These are phyloP conservation scores for Penicillium sp. DNA, from an alignment of 2,329 filamentous ascomycete species.

Conservation along the genomic window DNA sequence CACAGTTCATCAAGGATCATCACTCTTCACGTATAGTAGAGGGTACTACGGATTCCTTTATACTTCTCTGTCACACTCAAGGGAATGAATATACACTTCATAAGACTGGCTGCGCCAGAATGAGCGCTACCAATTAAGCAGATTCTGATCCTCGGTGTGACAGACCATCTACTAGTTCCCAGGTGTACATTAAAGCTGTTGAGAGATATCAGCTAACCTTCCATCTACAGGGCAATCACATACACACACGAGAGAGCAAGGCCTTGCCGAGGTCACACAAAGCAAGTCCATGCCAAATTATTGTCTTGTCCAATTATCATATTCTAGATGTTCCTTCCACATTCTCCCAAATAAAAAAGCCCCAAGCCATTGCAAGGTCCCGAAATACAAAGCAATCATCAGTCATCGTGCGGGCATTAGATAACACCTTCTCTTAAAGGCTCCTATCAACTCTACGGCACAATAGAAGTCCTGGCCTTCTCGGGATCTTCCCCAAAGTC, in stretches of 20 bases:
- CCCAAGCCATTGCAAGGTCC: not conserved
- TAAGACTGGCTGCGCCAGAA: constrained; percentile 12
- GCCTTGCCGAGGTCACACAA: not conserved
- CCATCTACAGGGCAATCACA: not conserved
- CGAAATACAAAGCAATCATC: not conserved
- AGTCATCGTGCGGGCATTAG: not conserved
- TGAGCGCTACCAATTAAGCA: constrained; percentile 21
- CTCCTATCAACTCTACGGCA: not conserved
- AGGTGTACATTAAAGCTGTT: not conserved
- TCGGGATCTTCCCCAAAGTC: constrained; percentile 28
- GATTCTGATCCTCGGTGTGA: constrained; percentile 15
- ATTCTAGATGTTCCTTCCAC: not conserved
- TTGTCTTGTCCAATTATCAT: not conserved
- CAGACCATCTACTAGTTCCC: too few species aligned
- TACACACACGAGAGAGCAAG: not conserved
- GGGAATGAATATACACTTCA: constrained; percentile 18
- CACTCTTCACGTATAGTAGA: not conserved
- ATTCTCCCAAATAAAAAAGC: not conserved
- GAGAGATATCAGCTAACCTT: not conserved
- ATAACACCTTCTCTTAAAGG: not conserved
- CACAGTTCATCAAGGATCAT: not conserved
- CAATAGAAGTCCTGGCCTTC: constrained; percentile 24
- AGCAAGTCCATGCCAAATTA: not conserved
- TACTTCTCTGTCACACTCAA: not conserved
- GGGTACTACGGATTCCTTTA: not conserved